Conservation (phyloP, 2,329 filamentous ascomycete species). For the Colletotrichum sp. region DNA sequence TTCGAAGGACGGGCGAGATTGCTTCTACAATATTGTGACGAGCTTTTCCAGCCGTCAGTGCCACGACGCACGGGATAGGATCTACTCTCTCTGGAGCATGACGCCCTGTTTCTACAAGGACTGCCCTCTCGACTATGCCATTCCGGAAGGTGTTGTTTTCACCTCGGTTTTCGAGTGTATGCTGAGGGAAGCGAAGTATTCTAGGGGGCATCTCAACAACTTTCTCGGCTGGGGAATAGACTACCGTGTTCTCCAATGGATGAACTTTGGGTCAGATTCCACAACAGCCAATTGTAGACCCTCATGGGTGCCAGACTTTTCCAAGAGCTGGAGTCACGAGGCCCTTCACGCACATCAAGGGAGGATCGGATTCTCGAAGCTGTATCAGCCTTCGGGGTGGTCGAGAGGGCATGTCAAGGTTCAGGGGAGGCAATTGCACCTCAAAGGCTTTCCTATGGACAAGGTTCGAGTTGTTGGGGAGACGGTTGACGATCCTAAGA, state of each 20-base stretch:
- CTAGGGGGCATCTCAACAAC: not conserved
- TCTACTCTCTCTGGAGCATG: not conserved
- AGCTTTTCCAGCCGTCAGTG: not conserved
- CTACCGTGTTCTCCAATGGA: not conserved
- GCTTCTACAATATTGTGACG: not conserved
- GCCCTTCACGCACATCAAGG: not conserved
- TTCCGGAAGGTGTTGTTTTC: not conserved
- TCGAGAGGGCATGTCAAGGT: not conserved
- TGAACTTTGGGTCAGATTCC: not conserved
- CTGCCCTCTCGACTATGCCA: not conserved
- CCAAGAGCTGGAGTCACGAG: not conserved
- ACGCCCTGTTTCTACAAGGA: not conserved
- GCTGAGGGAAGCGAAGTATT: not conserved
- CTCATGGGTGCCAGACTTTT: not conserved
- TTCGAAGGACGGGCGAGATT: not conserved
- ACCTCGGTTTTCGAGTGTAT: not conserved
- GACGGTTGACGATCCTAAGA: not conserved
- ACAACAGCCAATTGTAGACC: not conserved
- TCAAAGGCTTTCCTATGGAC: not conserved
- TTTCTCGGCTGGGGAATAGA: not conserved
- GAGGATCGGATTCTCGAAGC: not conserved
- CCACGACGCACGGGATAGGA: not conserved
- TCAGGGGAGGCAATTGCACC: not conserved
- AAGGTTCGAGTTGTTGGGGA: not conserved
- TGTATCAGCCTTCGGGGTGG: not conserved